Evolutionary conservation across 768 basidiomycete genomes (phyloP).

Genomic region (Leccinum uliginosum): DNA sequence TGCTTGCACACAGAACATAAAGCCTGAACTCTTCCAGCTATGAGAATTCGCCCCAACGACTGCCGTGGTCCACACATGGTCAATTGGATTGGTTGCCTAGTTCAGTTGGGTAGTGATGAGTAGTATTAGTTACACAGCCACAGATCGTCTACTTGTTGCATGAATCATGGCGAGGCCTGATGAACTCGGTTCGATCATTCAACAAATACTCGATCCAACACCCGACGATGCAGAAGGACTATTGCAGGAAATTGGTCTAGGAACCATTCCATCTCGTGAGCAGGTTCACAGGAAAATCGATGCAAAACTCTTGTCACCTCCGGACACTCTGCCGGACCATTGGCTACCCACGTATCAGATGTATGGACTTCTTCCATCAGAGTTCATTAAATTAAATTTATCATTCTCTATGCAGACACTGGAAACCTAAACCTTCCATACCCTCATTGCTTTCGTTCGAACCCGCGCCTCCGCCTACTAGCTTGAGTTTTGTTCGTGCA

Average conservation of each 20-base stretch:
- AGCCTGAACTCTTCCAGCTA: slow-evolving; percentile 26
- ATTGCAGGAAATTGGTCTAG: slow-evolving; percentile 56
- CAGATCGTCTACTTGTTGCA: background rate
- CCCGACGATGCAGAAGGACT: slow-evolving; percentile 38
- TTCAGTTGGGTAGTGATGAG: background rate
- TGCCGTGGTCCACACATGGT: background rate
- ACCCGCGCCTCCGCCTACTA: slow-evolving; percentile 74
- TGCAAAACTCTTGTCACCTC: slow-evolving; percentile 67
- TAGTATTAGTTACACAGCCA: slow-evolving; percentile 22
- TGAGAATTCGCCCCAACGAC: slow-evolving; percentile 5
- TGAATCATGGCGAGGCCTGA: slow-evolving; percentile 14
- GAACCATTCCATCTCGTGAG: slow-evolving; percentile 51
- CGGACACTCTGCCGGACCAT: slow-evolving; percentile 57
- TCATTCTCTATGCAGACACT: slow-evolving; percentile 47
- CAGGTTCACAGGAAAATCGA: slow-evolving; percentile 69
- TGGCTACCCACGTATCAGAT: slow-evolving; percentile 82
- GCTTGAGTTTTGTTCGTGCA: slow-evolving; percentile 64
- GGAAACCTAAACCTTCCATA: slow-evolving; percentile 59
- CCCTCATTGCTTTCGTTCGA: slow-evolving; percentile 59
- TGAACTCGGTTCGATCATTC: slow-evolving; percentile 32
- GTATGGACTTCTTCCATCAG: slow-evolving; percentile 42
- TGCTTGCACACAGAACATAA: slow-evolving; percentile 23
- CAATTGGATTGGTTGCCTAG: background rate
- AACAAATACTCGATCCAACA: slow-evolving; percentile 44
- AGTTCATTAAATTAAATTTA: slow-evolving; percentile 8